Evolutionary conservation across 352 stramenopile genomes (phyloP).

Genomic region (Globisporangium apiculatum): DNA sequence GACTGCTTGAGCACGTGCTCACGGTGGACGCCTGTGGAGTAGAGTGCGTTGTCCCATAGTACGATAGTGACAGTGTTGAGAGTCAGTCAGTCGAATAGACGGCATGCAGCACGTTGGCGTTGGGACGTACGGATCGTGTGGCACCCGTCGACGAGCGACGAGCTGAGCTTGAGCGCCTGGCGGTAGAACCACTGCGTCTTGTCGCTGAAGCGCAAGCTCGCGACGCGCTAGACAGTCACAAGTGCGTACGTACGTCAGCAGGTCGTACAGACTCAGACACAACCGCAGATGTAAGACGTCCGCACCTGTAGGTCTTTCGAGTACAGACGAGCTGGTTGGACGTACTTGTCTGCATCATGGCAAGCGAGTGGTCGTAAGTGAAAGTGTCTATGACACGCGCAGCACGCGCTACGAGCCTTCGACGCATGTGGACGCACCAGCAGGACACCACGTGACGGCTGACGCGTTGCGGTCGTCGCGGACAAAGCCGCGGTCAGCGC

Average conservation of each 20-base stretch:
- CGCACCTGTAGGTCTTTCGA: conserved; percentile 12
- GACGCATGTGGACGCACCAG: conserved; percentile 3
- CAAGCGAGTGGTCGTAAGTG: neutral
- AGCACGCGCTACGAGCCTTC: too few species aligned
- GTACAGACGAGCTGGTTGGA: conserved; percentile 7
- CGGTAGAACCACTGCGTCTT: conserved; percentile 69
- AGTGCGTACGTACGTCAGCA: neutral
- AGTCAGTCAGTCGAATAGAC: too few species aligned
- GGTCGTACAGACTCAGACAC: neutral
- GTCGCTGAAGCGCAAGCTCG: conserved; percentile 38
- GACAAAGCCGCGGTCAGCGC: conserved; percentile 11
- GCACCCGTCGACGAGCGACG: conserved; percentile 42
- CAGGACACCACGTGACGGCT: conserved; percentile 10
- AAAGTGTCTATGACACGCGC: neutral
- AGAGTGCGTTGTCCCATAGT: too few species aligned
- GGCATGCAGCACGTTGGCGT: too few species aligned
- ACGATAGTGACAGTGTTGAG: too few species aligned
- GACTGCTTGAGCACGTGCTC: conserved; percentile 69
- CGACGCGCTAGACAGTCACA: conserved; percentile 20
- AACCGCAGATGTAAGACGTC: too few species aligned
- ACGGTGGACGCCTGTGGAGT: conserved; percentile 39
- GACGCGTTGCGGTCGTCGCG: conserved; percentile 6
- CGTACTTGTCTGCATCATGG: conserved; percentile 5
- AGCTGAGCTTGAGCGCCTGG: conserved; percentile 48
- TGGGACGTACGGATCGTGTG: conserved; percentile 57